Conservation (phyloP, 495 filamentous ascomycete species). For the Neurospora sp. region DNA sequence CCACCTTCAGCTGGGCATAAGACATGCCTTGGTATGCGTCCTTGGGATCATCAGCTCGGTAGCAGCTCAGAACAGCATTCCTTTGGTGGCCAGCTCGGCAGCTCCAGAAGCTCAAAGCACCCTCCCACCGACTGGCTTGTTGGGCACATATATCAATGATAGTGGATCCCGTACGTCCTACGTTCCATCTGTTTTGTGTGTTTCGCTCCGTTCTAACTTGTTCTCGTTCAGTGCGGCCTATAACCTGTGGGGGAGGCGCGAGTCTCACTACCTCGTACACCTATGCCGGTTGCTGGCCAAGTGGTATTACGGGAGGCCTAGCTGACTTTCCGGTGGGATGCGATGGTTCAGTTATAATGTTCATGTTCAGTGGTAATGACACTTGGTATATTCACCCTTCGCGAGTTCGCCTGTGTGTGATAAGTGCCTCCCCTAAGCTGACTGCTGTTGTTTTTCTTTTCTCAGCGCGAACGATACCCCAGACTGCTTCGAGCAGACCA, state of each 20-base stretch:
- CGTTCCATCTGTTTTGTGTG: background rate
- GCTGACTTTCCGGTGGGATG: background rate
- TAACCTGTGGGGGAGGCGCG: background rate
- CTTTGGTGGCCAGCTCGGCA: background rate
- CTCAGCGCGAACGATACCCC: fast-evolving
- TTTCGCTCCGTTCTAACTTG: background rate
- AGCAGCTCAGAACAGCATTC: background rate
- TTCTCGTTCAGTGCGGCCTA: background rate
- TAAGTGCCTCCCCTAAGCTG: no score
- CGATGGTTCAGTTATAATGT: background rate
- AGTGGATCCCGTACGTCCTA: background rate
- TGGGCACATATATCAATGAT: background rate
- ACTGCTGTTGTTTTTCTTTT: no score
- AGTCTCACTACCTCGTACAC: background rate
- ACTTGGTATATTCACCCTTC: no score
- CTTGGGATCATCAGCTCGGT: background rate
- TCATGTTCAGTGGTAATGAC: no score
- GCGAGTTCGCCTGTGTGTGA: no score
- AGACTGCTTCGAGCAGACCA: no score
- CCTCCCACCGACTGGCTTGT: background rate
- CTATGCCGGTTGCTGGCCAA: background rate
- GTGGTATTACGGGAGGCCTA: background rate
- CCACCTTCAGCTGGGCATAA: background rate
- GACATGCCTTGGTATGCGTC: background rate
- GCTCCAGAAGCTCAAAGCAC: background rate